Conservation (phyloP, 345 rosid species). For the Hibiscus syriacus region DNA sequence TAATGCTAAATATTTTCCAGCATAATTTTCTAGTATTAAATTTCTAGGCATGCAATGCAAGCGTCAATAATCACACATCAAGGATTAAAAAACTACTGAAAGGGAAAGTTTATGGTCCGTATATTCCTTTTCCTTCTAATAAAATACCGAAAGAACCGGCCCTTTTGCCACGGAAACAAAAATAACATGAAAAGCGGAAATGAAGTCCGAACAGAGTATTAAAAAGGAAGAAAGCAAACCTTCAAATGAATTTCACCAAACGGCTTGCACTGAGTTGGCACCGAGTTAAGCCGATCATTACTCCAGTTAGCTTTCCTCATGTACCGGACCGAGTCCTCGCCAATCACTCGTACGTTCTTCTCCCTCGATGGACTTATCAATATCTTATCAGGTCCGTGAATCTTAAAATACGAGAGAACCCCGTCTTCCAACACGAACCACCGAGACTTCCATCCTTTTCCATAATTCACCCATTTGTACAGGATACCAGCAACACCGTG, state of each 20-base stretch:
- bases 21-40: conserved; percentile 60
- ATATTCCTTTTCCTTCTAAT: not conserved
- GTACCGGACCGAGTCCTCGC: conserved; percentile 70
- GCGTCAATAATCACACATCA: not conserved
- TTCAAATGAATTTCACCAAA: conserved; percentile 91
- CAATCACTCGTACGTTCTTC: conserved; percentile 63
- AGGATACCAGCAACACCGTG: conserved; percentile 62
- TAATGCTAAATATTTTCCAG: not conserved
- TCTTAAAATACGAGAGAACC: conserved; percentile 61
- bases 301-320: conserved; percentile 66
- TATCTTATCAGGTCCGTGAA: conserved; percentile 91
- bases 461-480: conserved; percentile 96
- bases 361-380: conserved; percentile 58
- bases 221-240: conserved; percentile 33
- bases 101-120: not conserved
- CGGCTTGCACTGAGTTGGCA: conserved; percentile 58
- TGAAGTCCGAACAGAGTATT: not conserved
- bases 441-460: conserved; percentile 92
- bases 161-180: conserved; percentile 8
- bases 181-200: not conserved
- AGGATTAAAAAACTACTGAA: not conserved
- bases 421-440: conserved; percentile 67
- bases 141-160: conserved; percentile 9
- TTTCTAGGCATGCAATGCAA: conserved; percentile 16
- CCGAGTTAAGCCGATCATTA: conserved; percentile 20